Conservation (phyloP, 345 rosid genomes). For the Eucalyptus regnans region DNA sequence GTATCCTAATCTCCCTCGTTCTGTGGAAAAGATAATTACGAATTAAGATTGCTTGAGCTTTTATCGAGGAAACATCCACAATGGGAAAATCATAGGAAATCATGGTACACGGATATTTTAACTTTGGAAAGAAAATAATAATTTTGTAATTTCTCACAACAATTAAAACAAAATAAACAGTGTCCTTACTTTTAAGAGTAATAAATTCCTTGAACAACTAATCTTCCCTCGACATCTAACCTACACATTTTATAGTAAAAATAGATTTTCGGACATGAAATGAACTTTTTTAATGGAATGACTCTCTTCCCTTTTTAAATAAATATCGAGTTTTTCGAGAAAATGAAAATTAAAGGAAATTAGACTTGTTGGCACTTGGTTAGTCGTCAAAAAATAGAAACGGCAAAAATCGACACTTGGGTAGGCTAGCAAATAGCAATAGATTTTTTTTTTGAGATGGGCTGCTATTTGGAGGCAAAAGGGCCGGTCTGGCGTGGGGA, state of each 20-base stretch:
- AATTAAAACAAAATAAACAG: neutral
- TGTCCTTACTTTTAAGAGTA: neutral
- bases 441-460: too few relatives aligned
- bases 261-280: neutral
- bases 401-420: neutral
- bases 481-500: too few relatives aligned
- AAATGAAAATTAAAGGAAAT: neutral
- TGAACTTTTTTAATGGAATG: neutral
- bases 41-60: neutral
- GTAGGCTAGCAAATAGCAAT: too few relatives aligned
- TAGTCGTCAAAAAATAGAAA: neutral
- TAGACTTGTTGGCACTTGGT: neutral
- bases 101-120: rapidly evolving
- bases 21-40: rapidly evolving
- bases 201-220: neutral
- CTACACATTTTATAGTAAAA: neutral
- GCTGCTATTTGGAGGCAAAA: too few relatives aligned
- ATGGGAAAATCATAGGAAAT: neutral
- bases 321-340: rapidly evolving
- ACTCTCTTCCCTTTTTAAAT: too few relatives aligned
- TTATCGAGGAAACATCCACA: too few relatives aligned
- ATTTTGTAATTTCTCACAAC: rapidly evolving
- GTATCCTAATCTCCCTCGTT: neutral
- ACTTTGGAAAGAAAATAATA: neutral
- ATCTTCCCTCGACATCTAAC: neutral